phyloP scores from a whole-genome alignment of 2,329 filamentous ascomycete species.

The Dactylellina sp. region DNA sequence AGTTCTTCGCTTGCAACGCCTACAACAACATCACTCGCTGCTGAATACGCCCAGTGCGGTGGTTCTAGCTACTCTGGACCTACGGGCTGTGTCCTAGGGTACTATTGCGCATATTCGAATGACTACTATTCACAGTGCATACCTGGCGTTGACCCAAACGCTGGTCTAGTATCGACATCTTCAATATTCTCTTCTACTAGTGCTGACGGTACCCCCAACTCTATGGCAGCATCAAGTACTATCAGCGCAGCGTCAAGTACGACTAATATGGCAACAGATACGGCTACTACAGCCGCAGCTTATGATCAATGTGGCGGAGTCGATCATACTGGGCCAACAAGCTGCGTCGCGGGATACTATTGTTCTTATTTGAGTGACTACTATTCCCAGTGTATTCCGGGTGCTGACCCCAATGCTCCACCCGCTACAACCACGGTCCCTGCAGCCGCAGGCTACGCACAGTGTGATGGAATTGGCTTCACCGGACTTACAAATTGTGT shows the following conservation, averaged over 20 bases:
- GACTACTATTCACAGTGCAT: conserved; percentile 28
- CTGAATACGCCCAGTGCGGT: conserved; percentile 27
- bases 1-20: neutral
- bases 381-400: conserved; percentile 55
- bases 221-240: conserved; percentile 2
- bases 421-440: neutral
- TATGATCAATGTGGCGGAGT: conserved; percentile 30
- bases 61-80: conserved; percentile 13
- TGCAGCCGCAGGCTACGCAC: conserved; percentile 21
- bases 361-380: conserved; percentile 36
- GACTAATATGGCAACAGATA: neutral
- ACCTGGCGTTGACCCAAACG: conserved; percentile 8
- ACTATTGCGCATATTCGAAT: conserved; percentile 28
- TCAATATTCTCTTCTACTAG: neutral
- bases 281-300: conserved; percentile 11
- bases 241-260: too few relatives aligned
- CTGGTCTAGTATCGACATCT: neutral
- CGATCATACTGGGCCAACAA: conserved; percentile 16
- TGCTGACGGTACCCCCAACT: too few relatives aligned
- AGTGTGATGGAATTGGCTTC: conserved; percentile 26
- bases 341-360: conserved; percentile 33
- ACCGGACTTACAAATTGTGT: conserved; percentile 10
- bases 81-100: conserved; percentile 13
- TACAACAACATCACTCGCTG: conserved; percentile 4
- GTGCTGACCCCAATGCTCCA: conserved; percentile 6